Evolutionary conservation across 116 monocot species (phyloP).

Genomic region (Zostera marina): DNA sequence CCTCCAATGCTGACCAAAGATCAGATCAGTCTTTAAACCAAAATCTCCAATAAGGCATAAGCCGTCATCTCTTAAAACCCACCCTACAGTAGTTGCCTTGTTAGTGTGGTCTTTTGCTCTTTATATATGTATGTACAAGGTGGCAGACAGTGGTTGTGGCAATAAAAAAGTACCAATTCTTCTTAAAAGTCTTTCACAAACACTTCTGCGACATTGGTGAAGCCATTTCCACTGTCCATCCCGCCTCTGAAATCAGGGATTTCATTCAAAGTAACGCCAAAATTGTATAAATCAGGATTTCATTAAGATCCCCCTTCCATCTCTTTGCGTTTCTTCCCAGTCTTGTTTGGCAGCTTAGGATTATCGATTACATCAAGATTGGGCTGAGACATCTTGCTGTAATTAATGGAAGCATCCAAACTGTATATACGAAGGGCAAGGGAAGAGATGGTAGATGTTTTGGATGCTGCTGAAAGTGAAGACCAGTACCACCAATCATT

Average conservation of each 20-base stretch:
- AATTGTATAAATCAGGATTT: background rate
- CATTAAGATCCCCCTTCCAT: constrained; percentile 28
- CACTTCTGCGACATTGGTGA: constrained; percentile 1
- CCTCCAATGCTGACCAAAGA: no score
- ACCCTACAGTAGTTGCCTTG: constrained; percentile 2
- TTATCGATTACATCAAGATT: constrained; percentile 24
- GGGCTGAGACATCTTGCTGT: constrained; percentile 27
- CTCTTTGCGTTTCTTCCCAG: constrained; percentile 63
- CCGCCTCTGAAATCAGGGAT: background rate
- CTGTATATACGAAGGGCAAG: constrained; percentile 76
- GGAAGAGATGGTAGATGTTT: constrained; percentile 54
- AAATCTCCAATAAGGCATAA: background rate
- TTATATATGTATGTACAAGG: constrained; percentile 5
- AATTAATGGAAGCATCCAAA: constrained; percentile 72
- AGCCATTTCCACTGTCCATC: background rate
- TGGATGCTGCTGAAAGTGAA: constrained; percentile 69
- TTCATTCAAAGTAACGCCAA: no score
- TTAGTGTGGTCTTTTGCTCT: constrained; percentile 2
- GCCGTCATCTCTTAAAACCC: background rate
- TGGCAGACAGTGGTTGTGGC: background rate
- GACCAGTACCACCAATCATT: constrained; percentile 95
- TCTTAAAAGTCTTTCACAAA: background rate
- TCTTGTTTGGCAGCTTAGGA: constrained; percentile 26
- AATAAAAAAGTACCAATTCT: background rate
- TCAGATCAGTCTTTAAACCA: no score